These are phyloP conservation scores for Luvunga scandens DNA, from an alignment of 345 rosid species.

Conservation along the genomic window DNA sequence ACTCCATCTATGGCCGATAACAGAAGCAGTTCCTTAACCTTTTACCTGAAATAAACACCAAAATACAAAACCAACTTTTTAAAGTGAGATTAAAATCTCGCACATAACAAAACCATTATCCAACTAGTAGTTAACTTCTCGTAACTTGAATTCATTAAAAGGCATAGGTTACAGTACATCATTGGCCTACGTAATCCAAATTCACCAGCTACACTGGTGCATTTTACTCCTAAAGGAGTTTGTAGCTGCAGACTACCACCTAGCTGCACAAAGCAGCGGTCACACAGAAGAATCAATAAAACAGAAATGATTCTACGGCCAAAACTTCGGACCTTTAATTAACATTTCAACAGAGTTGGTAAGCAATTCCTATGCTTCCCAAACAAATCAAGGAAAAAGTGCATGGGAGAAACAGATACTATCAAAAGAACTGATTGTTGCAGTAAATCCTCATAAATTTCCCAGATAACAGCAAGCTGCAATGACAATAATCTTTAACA, in stretches of 20 bases:
- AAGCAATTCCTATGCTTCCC: background rate
- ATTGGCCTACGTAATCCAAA: background rate
- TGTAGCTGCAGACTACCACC: background rate
- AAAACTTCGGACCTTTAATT: background rate
- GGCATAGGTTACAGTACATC: too few species aligned
- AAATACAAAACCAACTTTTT: background rate
- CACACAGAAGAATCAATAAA: background rate
- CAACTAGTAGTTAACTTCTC: background rate
- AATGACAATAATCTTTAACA: background rate
- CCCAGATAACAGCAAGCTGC: background rate
- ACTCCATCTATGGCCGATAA: background rate
- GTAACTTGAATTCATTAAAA: background rate
- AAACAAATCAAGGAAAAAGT: background rate
- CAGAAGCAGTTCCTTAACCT: background rate
- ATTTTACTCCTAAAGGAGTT: background rate
- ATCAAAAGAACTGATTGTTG: background rate
- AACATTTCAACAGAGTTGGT: background rate
- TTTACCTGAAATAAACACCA: background rate
- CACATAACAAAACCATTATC: background rate
- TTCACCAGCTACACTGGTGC: background rate
- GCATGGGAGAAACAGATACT: background rate
- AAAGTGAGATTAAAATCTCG: too few species aligned
- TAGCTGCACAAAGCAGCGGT: background rate
- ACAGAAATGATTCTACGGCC: background rate
- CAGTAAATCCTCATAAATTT: background rate